Base-by-base conservation (phyloP, 305 asterid genomes). In the Rubia tinctorum region DNA sequence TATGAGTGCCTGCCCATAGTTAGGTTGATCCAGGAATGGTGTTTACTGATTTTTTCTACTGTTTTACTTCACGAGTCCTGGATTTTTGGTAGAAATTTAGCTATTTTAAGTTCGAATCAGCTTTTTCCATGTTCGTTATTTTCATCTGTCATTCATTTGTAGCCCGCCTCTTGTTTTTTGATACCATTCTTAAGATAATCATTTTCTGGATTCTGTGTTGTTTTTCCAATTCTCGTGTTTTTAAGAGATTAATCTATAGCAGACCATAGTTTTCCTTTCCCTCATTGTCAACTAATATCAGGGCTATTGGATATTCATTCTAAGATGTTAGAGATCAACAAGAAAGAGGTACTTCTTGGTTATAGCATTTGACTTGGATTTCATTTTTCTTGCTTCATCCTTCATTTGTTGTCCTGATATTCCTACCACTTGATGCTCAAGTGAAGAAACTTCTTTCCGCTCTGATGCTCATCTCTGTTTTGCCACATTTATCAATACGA, bases 291-390 rank as follows among this genome's bases (percentile, higher is more conserved):
- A 53, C 77, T 15, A 22, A 66, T 37, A 20, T 23, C 53, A 8
- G 89, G 93, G 77, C 94, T 95, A 71, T 82, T 95, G 53, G 97
- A 91, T 81, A 89, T 95, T 76, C 99, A 95, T 74, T 86, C 96
- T 70, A 88, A 86, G 89, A 88, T 95, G 91, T 76, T 92, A 79
- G 94, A 86, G 66, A 80, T 84, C 78, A 84, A 90, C 81, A 92
- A 88, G 88, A 84, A 82, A 81, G 99, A 95, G 99, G 99, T 92
- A 76, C 62, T 63, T n/a, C n/a, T n/a, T n/a, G n/a, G n/a, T n/a
- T n/a, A n/a, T 68, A 75, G 55, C 69, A 27, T 70, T 74, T 62
- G 30, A 12, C 34, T 43, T 15, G 5, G 68, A 67, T 53, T 30
- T 8, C 20, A 10, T 25, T 53, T 20, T 34, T 2, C 56, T 18